phyloP scores from a whole-genome alignment of 495 filamentous ascomycete species.

The Talaromyces liani region DNA sequence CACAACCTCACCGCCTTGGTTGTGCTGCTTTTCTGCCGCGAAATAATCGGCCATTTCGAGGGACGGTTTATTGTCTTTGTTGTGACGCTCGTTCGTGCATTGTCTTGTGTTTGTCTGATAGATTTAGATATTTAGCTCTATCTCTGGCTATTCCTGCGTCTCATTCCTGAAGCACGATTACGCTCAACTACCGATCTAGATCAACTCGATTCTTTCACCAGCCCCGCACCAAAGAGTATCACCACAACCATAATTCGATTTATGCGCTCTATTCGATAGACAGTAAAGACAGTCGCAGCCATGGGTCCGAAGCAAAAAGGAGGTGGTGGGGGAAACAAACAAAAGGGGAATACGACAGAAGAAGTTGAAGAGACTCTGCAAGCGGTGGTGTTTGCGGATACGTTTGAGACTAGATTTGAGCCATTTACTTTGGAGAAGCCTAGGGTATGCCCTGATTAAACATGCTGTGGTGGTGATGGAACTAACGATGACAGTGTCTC shows the following conservation, averaged over 20 bases:
- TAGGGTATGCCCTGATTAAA: slow-evolving; percentile 51
- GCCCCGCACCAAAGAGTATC: neutral
- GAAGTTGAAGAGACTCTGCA: slow-evolving; percentile 80
- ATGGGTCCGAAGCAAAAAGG: slow-evolving; percentile 53
- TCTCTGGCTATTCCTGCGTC: neutral
- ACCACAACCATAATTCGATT: neutral
- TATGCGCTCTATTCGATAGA: neutral
- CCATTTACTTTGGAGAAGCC: slow-evolving; percentile 87
- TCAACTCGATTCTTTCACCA: neutral
- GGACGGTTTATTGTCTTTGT: neutral
- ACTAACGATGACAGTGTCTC: slow-evolving; percentile 59
- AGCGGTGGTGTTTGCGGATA: slow-evolving; percentile 88
- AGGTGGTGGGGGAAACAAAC: slow-evolving; percentile 46
- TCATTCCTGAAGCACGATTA: neutral
- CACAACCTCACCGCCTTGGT: neutral
- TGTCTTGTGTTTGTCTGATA: neutral
- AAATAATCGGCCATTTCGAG: neutral
- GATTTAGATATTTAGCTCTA: neutral
- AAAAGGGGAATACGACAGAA: slow-evolving; percentile 48
- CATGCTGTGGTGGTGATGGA: neutral
- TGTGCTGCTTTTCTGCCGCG: slow-evolving; percentile 5
- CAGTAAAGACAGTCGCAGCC: neutral
- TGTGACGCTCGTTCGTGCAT: neutral
- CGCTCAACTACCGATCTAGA: neutral
- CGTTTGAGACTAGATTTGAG: slow-evolving; percentile 82